Conservation (phyloP, 2,329 filamentous ascomycete genomes). For the Stagonosporopsis vannaccii region DNA sequence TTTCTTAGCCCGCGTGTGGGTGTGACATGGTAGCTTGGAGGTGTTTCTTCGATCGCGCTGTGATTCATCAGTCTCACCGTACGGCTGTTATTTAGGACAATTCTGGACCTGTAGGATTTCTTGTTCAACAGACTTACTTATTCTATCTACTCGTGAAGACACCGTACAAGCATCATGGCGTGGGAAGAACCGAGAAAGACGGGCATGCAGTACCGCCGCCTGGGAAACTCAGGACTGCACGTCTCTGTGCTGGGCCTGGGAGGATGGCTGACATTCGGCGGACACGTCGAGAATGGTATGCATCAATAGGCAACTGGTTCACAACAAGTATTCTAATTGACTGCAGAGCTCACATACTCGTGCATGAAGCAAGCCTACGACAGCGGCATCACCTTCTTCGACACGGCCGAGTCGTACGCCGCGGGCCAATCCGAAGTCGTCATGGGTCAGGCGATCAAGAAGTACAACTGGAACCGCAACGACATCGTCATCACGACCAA, state of each 20-base stretch:
- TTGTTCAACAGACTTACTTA: neutral
- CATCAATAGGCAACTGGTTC: slow-evolving; percentile 14
- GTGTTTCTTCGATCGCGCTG: neutral
- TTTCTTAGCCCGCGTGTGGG: neutral
- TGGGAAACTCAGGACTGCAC: slow-evolving; percentile 75
- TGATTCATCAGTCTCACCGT: neutral
- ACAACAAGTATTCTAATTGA: neutral
- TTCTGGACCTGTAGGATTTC: neutral
- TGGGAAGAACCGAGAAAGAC: slow-evolving; percentile 43
- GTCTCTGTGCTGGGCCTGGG: slow-evolving; percentile 75
- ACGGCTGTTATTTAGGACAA: neutral
- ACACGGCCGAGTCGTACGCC: slow-evolving; percentile 51
- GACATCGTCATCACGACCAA: slow-evolving; percentile 62
- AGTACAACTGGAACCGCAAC: slow-evolving; percentile 55
- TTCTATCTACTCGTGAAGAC: neutral
- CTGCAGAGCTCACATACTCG: slow-evolving; percentile 61
- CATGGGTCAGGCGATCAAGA: slow-evolving; percentile 64
- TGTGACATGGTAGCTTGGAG: neutral
- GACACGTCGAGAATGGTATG: slow-evolving; percentile 71
- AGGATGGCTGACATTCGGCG: slow-evolving; percentile 68
- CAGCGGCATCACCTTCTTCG: slow-evolving; percentile 55
- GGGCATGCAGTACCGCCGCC: slow-evolving; percentile 68
- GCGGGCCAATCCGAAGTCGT: slow-evolving; percentile 62
- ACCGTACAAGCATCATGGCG: slow-evolving; percentile 25
- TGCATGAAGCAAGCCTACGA: slow-evolving; percentile 64